Percentiles rank a stretch among this genome's conserved stretches.
Evolutionary conservation across 371 early-diverging fungal genomes (phyloP).

Genomic region (Mucor saturninus): DNA sequence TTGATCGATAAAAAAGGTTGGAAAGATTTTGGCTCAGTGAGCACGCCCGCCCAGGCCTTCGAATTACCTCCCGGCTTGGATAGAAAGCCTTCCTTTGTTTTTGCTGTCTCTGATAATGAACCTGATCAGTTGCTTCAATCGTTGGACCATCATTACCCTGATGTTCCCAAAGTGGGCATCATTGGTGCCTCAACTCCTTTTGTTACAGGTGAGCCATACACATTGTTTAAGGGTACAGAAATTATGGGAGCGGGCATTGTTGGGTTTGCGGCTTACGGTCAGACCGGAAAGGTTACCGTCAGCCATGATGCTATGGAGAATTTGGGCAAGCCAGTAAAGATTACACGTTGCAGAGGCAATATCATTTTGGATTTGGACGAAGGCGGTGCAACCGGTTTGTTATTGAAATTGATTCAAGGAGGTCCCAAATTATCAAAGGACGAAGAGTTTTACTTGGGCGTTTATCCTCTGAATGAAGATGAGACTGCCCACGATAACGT

Average conservation of each 20-base stretch:
- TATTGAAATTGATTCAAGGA: constrained; percentile 56
- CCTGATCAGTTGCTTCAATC: constrained; percentile 65
- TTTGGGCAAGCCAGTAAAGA: constrained; percentile 59
- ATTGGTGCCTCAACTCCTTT: constrained; percentile 75
- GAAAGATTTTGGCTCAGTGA: constrained; percentile 50
- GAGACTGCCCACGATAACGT: constrained; percentile 25
- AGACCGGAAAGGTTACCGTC: constrained; percentile 13
- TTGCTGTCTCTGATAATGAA: constrained; percentile 67
- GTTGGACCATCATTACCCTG: constrained; percentile 58
- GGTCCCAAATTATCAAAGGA: constrained; percentile 51
- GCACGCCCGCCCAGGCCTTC: constrained; percentile 34
- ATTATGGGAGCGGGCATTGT: constrained; percentile 64
- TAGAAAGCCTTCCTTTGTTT: constrained; percentile 41
- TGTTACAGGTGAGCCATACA: constrained; percentile 67
- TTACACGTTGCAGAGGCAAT: constrained; percentile 74
- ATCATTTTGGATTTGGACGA: constrained; percentile 72
- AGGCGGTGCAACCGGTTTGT: constrained; percentile 64
- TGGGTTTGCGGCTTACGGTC: constrained; percentile 58
- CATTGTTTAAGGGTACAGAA: constrained; percentile 55
- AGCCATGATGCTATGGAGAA: constrained; percentile 51
- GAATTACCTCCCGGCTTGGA: constrained; percentile 23
- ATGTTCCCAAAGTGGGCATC: constrained; percentile 60
- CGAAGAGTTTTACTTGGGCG: constrained; percentile 61
- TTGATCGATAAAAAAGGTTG: constrained; percentile 54
- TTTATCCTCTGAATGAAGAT: constrained; percentile 34